Base-by-base conservation (phyloP, 2,329 filamentous ascomycete genomes). In the Alternaria dauci region DNA sequence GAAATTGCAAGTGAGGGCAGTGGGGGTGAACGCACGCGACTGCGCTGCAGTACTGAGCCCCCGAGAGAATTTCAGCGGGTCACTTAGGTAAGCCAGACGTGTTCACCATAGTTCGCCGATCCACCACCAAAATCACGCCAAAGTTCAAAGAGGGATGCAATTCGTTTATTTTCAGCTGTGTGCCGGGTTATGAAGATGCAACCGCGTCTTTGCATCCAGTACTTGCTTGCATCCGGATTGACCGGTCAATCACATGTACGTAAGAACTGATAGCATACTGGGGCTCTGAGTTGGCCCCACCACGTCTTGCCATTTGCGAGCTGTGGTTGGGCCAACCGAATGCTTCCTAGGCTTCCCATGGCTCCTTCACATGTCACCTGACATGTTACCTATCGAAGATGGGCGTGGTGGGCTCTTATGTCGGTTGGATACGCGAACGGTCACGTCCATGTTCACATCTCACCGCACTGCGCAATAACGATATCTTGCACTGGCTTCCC, bases 401-500 rank as follows among this genome's bases (percentile, higher is more conserved):
- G 46, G 30, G 34, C 4, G 32, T n/a, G 14, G 32, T 8, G 20
- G 18, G 28, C n/a, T 32, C 11, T 14, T 30, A 8, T 30, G 26
- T 16, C 23, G 23, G 20, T 23, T 42, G 34, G 25, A 42, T 4
- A 25, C 39, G 14, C 4, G 20, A 16, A 41, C 18, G 6, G 39
- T 42, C 39, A 52, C 41, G 14, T 52, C 25, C 34, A 9, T 28
- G 30, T 48, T 75, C 65, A 98, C 93, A 98, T 96, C 85, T 98
- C 93, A 30, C 95, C 95, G 74, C 94, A 97, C 82, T 96, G 89
- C 9, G 88, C 84, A 73, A 99, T 89, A 14, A 89, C 86, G 2
- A 98, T 90, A 75, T 97, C 94, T 76, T 94, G 82, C 69, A 91
- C 91, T 4, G 94, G 95, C 75, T 91, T 87, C 74, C 97, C 94